Percentiles rank a stretch among this genome's conserved stretches.
Conservation (phyloP, 306 rosid species). For the barrel medic (Medicago truncatula) region DNA sequence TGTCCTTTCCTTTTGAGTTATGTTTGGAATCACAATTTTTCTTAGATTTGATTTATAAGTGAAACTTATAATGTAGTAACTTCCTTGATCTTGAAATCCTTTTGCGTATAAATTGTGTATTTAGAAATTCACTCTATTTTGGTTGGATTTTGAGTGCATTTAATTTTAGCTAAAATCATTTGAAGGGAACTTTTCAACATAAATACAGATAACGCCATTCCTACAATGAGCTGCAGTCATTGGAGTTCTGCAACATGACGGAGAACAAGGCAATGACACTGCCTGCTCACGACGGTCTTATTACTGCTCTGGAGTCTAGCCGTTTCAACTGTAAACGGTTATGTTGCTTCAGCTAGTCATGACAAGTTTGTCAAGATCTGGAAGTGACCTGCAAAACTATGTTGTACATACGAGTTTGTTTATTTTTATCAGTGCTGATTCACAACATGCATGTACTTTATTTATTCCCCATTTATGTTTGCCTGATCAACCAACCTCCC, state of each 20-base stretch:
- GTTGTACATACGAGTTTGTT: constrained; percentile 30
- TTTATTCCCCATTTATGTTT: constrained; percentile 18
- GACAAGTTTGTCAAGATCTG: constrained; percentile 89
- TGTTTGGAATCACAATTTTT: too few species aligned
- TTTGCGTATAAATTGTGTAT: too few species aligned
- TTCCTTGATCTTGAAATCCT: too few species aligned
- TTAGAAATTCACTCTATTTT: too few species aligned
- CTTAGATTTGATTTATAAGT: too few species aligned
- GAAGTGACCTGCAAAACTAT: constrained; percentile 56
- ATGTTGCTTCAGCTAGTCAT: constrained; percentile 95
- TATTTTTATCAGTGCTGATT: constrained; percentile 33
- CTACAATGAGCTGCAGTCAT: constrained; percentile 61
- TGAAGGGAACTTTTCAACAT: background rate
- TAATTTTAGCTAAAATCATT: too few species aligned
- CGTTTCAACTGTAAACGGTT: constrained; percentile 74
- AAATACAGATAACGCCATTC: background rate
- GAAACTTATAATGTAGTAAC: too few species aligned
- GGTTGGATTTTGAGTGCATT: too few species aligned
- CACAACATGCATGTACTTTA: constrained; percentile 42
- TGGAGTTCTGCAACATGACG: constrained; percentile 92
- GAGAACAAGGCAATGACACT: constrained; percentile 95
- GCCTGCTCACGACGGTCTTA: constrained; percentile 87
- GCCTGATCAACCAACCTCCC: too few species aligned
- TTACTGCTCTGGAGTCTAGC: constrained; percentile 83
- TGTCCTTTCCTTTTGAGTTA: background rate